Percentiles rank a stretch among this genome's conserved stretches.
phyloP scores from a whole-genome alignment of 768 basidiomycete species.

The Cyathus striatus region DNA sequence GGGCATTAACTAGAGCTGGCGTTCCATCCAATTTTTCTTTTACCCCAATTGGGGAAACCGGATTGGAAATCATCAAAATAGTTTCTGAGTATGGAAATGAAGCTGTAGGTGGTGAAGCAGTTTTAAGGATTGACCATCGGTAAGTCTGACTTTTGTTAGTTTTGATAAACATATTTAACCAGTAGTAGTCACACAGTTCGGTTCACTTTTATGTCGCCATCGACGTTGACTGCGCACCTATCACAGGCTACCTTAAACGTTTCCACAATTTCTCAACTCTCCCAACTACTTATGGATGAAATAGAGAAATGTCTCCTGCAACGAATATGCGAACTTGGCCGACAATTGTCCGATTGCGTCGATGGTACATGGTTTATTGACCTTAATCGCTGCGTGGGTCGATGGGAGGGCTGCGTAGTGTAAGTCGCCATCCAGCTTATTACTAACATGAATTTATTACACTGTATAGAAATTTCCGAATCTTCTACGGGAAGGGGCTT shows the following conservation, averaged over 20 bases:
- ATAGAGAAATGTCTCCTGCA: constrained; percentile 66
- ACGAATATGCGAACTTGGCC: constrained; percentile 65
- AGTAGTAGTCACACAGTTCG: constrained; percentile 60
- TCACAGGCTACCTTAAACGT: constrained; percentile 74
- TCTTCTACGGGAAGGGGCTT: constrained; percentile 46
- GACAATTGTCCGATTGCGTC: constrained; percentile 40
- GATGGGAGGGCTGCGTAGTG: constrained; percentile 79
- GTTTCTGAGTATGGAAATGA: constrained; percentile 33
- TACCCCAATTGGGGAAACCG: constrained; percentile 63
- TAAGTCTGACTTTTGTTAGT: constrained; percentile 16
- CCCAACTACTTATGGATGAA: constrained; percentile 73
- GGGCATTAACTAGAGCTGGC: constrained; percentile 46
- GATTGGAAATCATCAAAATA: constrained; percentile 50
- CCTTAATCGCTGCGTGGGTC: constrained; percentile 62
- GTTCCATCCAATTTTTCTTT: constrained; percentile 55
- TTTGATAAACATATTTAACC: not conserved
- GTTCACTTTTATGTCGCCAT: constrained; percentile 73
- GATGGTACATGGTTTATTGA: constrained; percentile 82
- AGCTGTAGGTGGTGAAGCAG: constrained; percentile 64
- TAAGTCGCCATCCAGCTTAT: too few relatives aligned
- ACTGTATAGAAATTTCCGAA: constrained; percentile 67
- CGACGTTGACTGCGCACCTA: constrained; percentile 70
- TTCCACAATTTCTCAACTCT: constrained; percentile 71
- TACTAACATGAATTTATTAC: too few relatives aligned
- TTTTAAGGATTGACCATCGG: constrained; percentile 69